phyloP scores from a whole-genome alignment of 306 rosid genomes.

The Glycine soja region DNA sequence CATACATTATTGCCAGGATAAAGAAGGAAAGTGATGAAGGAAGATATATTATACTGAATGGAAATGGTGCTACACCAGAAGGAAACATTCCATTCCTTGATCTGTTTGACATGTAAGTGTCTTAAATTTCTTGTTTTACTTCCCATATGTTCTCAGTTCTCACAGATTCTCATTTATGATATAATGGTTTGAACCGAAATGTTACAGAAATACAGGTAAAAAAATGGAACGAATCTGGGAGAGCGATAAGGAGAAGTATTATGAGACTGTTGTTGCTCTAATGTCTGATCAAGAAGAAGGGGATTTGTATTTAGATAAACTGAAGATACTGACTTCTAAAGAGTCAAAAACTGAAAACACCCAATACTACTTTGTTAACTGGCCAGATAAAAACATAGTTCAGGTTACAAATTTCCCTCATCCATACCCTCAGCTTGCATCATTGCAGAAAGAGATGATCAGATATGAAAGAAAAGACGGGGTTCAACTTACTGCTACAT shows the following conservation, averaged over 20 bases:
- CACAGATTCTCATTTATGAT: slow-evolving; percentile 35
- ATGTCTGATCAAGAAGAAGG: slow-evolving; percentile 97
- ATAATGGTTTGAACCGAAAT: slow-evolving; percentile 54
- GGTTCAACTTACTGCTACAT: slow-evolving; percentile 94
- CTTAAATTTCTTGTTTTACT: slow-evolving; percentile 43
- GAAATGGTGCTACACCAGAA: slow-evolving; percentile 91
- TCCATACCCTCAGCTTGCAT: slow-evolving; percentile 95
- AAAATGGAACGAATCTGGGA: slow-evolving; percentile 90
- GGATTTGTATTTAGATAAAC: slow-evolving; percentile 68
- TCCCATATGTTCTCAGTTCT: slow-evolving; percentile 24
- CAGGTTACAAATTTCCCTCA: slow-evolving; percentile 95
- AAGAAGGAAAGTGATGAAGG: slow-evolving; percentile 72
- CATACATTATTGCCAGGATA: slow-evolving; percentile 79
- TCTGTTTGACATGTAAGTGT: slow-evolving; percentile 90
- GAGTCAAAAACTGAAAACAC: slow-evolving; percentile 98
- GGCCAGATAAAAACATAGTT: slow-evolving; percentile 79
- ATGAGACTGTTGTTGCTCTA: slow-evolving; percentile 84
- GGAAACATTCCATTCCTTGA: slow-evolving; percentile 98
- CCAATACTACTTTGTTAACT: slow-evolving; percentile 78
- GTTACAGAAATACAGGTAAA: slow-evolving; percentile 82
- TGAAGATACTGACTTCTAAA: slow-evolving; percentile 87
- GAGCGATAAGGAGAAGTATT: slow-evolving; percentile 84
- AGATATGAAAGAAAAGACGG: slow-evolving; percentile 98
- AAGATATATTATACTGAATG: slow-evolving; percentile 76
- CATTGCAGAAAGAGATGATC: slow-evolving; percentile 96